Evolutionary conservation across 805 yeast genomes (phyloP).

Genomic region (Saccharomycopsis sp.): DNA sequence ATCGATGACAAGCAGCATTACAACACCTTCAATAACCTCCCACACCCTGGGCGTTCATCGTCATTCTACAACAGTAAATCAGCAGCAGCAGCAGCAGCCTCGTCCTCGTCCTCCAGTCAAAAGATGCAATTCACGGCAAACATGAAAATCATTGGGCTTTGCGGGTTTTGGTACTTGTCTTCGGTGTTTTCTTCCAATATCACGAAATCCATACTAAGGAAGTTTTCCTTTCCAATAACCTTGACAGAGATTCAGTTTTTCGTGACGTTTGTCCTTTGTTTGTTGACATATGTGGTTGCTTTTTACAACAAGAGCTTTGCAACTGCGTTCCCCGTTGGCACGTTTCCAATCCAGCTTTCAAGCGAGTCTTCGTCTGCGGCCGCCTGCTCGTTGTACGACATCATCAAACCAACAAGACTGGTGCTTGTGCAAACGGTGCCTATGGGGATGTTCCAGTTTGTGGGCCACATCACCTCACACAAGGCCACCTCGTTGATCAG

Average conservation of each 20-base stretch:
- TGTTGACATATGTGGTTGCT: conserved; percentile 34
- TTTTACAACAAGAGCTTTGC: conserved; percentile 28
- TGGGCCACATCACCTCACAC: conserved; percentile 86
- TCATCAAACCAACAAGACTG: conserved; percentile 45
- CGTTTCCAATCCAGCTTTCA: conserved; percentile 27
- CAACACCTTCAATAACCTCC: not conserved
- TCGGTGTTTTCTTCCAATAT: conserved; percentile 78
- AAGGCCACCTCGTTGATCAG: conserved; percentile 89
- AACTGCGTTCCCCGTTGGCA: conserved; percentile 28
- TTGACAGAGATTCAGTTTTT: conserved; percentile 82
- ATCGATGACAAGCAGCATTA: conserved; percentile 4
- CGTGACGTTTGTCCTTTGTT: conserved; percentile 56
- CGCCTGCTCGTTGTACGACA: conserved; percentile 31
- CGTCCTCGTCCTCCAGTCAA: no score
- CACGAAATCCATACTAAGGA: conserved; percentile 63
- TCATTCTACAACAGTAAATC: not conserved
- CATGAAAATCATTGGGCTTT: conserved; percentile 42
- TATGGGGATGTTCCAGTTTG: conserved; percentile 89
- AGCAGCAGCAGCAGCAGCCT: no score
- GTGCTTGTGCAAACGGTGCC: conserved; percentile 69
- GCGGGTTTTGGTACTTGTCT: conserved; percentile 70
- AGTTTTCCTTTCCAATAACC: conserved; percentile 75
- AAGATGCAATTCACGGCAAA: no score
- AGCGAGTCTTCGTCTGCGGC: conserved; percentile 25
- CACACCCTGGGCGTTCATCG: not conserved